These are phyloP conservation scores for Cadophora sp. DNA, from an alignment of 2,329 filamentous ascomycete genomes.

Conservation along the genomic window DNA sequence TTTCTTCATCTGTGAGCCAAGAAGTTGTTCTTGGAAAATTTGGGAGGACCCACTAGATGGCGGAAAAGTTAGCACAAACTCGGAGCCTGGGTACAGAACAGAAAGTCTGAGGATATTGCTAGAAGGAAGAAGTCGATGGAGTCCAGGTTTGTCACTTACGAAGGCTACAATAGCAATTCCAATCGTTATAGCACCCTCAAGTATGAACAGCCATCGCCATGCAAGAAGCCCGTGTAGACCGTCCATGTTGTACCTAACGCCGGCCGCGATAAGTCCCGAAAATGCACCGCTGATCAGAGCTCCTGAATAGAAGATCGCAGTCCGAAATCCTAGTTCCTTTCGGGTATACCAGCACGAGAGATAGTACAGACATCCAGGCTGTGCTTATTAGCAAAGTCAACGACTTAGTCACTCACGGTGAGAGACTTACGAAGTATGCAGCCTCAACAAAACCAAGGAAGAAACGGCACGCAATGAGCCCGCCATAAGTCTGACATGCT, in stretches of 20 bases:
- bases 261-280: constrained; percentile 68
- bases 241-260: constrained; percentile 71
- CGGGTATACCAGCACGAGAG: constrained; percentile 73
- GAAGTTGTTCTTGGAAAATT: constrained; percentile 68
- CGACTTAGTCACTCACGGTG: not conserved
- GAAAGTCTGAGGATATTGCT: not conserved
- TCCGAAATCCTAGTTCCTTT: constrained; percentile 70
- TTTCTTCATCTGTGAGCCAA: constrained; percentile 64
- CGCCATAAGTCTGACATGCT: constrained; percentile 52
- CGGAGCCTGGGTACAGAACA: not conserved
- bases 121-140: not conserved
- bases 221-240: constrained; percentile 60
- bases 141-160: constrained; percentile 46
- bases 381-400: constrained; percentile 18
- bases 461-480: constrained; percentile 54
- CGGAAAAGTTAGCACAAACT: not conserved
- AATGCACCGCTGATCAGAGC: constrained; percentile 75
- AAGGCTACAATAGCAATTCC: constrained; percentile 61
- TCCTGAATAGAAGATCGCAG: constrained; percentile 70
- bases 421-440: constrained; percentile 55
- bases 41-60: constrained; percentile 55
- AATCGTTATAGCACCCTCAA: constrained; percentile 72
- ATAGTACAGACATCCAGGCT: constrained; percentile 68
- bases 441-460: constrained; percentile 62
- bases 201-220: constrained; percentile 74